Evolutionary conservation across 1,284 basidiomycete genomes (phyloP), one percentile per base, ranked within the genome.

Genomic region (Acaromyces ingoldii): DNA sequence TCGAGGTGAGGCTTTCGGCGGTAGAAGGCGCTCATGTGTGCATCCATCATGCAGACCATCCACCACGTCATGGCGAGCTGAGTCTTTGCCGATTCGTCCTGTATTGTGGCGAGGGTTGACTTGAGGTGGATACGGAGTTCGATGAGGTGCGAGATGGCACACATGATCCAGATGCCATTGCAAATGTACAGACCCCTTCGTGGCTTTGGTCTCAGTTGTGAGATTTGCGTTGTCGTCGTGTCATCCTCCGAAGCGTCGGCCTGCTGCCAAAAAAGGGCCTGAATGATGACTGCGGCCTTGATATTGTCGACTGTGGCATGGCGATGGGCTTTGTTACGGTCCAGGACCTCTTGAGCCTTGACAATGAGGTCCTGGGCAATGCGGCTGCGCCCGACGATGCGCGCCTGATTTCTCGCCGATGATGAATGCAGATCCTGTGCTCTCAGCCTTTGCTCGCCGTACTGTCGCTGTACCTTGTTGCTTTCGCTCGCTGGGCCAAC

Each of bases 281-380:
- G 62, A 45, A 66, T 54, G 49, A 70, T 34, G 25, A 68, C 37
- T 34, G 61, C 61, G 0, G 63, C 62, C 46, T 65, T 65, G 39
- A 88, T 84, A 77, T 91, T 87, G 68, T 91, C 86, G 29, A 84
- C 77, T 38, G 81, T 83, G n/a, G 88, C 82, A 45, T 89, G 78
- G 44, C 89, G 82, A 74, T 87, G 87, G 11, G 89, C 86, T 76
- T 89, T 89, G 70, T 88, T 80, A 40, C 83, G 82, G 78, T 93
- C 91, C 48, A 88, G 68, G 6, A 68, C 52, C 13, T 70, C 67
- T 28, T 66, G 58, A 6, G 62, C 65, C 49, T 63, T 60, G 53
- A 86, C 82, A 43, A 89, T 83, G 31, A 93, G 78, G 2, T 85
- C 79, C 75, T 85, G 87, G 4, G 87, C 86, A 7, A 95, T 79